Conservation (phyloP, 176 grass and related monocot genomes). For the Phoenix roebelenii region DNA sequence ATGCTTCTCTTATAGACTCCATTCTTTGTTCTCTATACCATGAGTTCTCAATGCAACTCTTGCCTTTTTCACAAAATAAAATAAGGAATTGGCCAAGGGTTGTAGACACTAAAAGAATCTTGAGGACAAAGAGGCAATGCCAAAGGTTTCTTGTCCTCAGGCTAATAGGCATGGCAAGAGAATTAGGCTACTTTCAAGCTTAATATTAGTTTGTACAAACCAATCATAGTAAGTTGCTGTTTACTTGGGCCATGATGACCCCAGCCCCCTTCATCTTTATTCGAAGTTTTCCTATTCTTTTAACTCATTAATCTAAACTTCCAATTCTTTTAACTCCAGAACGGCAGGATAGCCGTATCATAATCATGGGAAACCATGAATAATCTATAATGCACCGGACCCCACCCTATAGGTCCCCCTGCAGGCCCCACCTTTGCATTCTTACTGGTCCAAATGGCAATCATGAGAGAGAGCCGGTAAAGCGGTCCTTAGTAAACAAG, state of each 20-base stretch:
- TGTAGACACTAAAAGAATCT: too few species aligned
- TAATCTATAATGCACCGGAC: neutral
- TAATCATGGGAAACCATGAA: constrained; percentile 2
- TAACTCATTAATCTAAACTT: neutral
- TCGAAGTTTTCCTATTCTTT: neutral
- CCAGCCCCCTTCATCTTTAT: neutral
- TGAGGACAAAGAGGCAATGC: too few species aligned
- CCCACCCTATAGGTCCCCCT: constrained; percentile 11
- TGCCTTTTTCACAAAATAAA: too few species aligned
- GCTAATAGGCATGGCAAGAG: too few species aligned
- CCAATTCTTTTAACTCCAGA: neutral
- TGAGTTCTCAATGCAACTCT: too few species aligned
- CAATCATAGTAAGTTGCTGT: neutral
- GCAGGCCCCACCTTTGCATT: constrained; percentile 15
- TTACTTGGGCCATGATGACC: neutral
- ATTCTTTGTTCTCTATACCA: too few species aligned
- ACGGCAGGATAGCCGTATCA: constrained; percentile 6
- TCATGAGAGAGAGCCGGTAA: constrained; percentile 1
- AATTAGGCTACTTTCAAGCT: too few species aligned
- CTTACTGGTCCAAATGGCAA: constrained; percentile 18
- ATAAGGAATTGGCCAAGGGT: too few species aligned
- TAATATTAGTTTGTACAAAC: too few species aligned
- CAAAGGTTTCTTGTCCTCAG: too few species aligned
- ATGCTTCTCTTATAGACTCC: too few species aligned
- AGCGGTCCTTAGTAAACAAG: neutral